These are phyloP conservation scores for Bipolaris bicolor DNA, from an alignment of 2,329 filamentous ascomycete genomes.

Conservation along the genomic window DNA sequence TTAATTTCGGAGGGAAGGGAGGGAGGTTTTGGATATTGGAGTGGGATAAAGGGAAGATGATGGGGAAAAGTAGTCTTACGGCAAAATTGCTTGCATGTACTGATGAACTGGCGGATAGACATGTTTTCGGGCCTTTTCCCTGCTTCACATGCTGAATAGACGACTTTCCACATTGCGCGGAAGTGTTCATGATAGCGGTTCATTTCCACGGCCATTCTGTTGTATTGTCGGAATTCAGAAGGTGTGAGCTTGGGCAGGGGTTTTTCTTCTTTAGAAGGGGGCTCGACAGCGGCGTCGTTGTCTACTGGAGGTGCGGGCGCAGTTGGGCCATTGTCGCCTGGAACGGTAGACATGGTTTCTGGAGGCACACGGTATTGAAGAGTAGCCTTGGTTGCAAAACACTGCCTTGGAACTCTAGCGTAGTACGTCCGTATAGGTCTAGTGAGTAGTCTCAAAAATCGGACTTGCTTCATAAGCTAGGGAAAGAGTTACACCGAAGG, in stretches of 20 bases:
- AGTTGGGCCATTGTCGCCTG: constrained; percentile 5
- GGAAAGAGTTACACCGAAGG: background rate
- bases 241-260: constrained; percentile 67
- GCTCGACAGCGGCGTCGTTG: constrained; percentile 4
- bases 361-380: background rate
- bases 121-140: constrained; percentile 67
- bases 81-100: constrained; percentile 71
- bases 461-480: constrained; percentile 16
- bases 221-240: constrained; percentile 72
- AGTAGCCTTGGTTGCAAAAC: background rate
- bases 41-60: background rate
- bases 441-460: constrained; percentile 2
- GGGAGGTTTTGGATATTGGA: too few species aligned
- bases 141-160: constrained; percentile 69
- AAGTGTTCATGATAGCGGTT: constrained; percentile 62
- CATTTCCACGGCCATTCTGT: constrained; percentile 77
- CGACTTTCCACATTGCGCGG: constrained; percentile 66
- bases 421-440: background rate
- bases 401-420: background rate
- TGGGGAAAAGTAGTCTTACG: constrained; percentile 20
- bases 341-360: constrained; percentile 12
- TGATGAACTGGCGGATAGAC: constrained; percentile 72
- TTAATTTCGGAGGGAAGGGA: too few species aligned
- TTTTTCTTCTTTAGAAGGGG: constrained; percentile 32
- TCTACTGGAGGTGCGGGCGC: constrained; percentile 6